Percentiles rank a stretch among this genome's conserved stretches.
phyloP scores from a whole-genome alignment of 2,329 filamentous ascomycete species.

The Huntiella savannae region DNA sequence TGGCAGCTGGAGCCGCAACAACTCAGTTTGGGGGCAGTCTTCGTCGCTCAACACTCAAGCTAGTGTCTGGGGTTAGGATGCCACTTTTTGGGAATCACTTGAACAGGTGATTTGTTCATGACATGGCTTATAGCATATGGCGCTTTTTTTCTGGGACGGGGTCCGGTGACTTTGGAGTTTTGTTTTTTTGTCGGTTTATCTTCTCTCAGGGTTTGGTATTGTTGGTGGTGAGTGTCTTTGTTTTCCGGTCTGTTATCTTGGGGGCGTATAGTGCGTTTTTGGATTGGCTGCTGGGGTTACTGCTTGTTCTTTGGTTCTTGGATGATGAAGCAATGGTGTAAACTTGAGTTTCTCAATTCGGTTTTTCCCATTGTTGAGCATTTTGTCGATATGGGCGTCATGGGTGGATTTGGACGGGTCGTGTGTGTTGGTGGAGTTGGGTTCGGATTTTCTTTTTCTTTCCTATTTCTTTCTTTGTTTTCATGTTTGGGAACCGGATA shows the following conservation, averaged over 20 bases:
- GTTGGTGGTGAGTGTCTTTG: constrained; percentile 7
- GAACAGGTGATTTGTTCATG: no score
- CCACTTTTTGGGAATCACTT: neutral
- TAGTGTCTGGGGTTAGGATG: constrained; percentile 70
- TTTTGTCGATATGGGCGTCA: no score
- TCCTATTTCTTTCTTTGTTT: constrained; percentile 2
- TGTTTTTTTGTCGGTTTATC: neutral
- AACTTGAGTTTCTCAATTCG: no score
- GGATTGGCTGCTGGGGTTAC: neutral
- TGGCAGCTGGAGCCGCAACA: constrained; percentile 60
- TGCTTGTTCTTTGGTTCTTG: constrained; percentile 1
- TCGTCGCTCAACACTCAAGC: constrained; percentile 64
- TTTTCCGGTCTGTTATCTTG: constrained; percentile 2
- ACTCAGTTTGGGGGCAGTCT: constrained; percentile 70
- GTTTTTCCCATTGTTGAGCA: no score
- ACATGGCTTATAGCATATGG: no score
- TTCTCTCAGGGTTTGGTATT: constrained; percentile 11
- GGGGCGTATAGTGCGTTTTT: neutral
- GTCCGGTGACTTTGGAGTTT: no score
- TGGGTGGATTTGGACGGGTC: no score
- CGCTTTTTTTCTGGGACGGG: no score
- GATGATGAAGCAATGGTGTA: no score
- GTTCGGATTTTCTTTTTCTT: neutral
- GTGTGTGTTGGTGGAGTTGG: no score
- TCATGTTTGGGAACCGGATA: neutral